Conservation (phyloP, 1,284 basidiomycete genomes). For the Ceratobasidium sp. region DNA sequence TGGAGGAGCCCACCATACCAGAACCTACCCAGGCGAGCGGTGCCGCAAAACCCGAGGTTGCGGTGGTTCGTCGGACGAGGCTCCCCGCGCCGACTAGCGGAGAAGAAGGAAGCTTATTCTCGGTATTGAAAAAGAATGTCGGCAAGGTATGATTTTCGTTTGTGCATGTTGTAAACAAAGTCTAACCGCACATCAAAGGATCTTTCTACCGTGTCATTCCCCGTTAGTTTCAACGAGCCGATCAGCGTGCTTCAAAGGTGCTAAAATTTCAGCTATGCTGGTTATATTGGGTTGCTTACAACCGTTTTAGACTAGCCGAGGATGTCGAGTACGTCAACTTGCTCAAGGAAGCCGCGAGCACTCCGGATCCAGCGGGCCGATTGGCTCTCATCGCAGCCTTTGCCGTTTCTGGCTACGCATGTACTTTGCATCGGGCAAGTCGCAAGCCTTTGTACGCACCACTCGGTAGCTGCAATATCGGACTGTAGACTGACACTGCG, state of each 20-base stretch:
- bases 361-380: slow-evolving; percentile 72
- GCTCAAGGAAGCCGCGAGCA: slow-evolving; percentile 67
- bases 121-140: slow-evolving; percentile 89
- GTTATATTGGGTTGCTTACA: slow-evolving; percentile 48
- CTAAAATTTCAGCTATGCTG: not conserved
- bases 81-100: slow-evolving; percentile 65
- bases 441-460: slow-evolving; percentile 82
- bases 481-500: slow-evolving; percentile 1
- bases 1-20: slow-evolving; percentile 47
- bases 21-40: slow-evolving; percentile 49
- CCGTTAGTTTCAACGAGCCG: slow-evolving; percentile 89
- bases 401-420: slow-evolving; percentile 82
- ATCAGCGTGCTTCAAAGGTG: slow-evolving; percentile 77
- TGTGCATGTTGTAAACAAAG: not conserved
- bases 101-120: slow-evolving; percentile 87
- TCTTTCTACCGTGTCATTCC: slow-evolving; percentile 81
- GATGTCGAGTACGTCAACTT: slow-evolving; percentile 82
- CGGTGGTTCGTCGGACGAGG: slow-evolving; percentile 61
- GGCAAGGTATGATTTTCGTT: slow-evolving; percentile 66
- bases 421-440: slow-evolving; percentile 77
- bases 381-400: slow-evolving; percentile 82
- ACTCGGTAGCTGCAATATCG: slow-evolving; percentile 14
- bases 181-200: slow-evolving; percentile 60
- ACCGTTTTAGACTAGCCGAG: slow-evolving; percentile 59
- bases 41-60: not conserved